Evolutionary conservation across 805 yeast genomes (phyloP), one percentile per base, ranked within the genome.

Genomic region (Candida orba): DNA sequence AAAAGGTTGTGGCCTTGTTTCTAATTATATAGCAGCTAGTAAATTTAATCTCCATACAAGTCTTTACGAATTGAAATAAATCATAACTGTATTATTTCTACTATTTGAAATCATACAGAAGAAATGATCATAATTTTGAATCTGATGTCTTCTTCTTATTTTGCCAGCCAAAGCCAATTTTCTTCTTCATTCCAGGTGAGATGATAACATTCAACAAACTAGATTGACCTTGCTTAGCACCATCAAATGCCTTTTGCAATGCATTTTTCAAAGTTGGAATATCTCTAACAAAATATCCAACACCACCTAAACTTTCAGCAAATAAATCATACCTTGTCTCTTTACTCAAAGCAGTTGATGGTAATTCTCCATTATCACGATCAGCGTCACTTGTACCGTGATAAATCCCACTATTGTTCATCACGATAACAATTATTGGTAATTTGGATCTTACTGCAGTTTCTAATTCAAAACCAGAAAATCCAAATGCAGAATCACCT

Each of bases 401-500:
- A 56, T 82, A 82, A 3, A 82, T 78, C 1, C 90, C 90, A 27
- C 81, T 73, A 57, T 82, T 82, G 59, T 82, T 82, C 81, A 82
- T 78, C n/a, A 82, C 78, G 24, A 77, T 66, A 8, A 82, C 64
- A 7, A 81, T 61, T 50, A 80, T 60, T 3, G 82, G 81, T 20
- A 81, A 59, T 3, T 67, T 55, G 25, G 69, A 61, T 35, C 89
- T 63, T 6, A 75, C 77, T 1, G 83, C 76, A 0, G 90, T 82
- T 54, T 82, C 89, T n/a, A 82, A 49, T 51, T 82, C 90, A 71
- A 81, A 72, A 0, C 78, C 86, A 6, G 84, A 76, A 55, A 82
- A 82, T 3, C 89, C 89, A 64, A 82, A 79, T 3, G 89, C 89
- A 1, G 89, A 81, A 57, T 82, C 89, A 8, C 89, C 90, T 57